A percentile compares a stretch with the other conserved stretches of the same genome.
Conservation (phyloP, 768 basidiomycete genomes). For the Lactarius pseudohatsudake region DNA sequence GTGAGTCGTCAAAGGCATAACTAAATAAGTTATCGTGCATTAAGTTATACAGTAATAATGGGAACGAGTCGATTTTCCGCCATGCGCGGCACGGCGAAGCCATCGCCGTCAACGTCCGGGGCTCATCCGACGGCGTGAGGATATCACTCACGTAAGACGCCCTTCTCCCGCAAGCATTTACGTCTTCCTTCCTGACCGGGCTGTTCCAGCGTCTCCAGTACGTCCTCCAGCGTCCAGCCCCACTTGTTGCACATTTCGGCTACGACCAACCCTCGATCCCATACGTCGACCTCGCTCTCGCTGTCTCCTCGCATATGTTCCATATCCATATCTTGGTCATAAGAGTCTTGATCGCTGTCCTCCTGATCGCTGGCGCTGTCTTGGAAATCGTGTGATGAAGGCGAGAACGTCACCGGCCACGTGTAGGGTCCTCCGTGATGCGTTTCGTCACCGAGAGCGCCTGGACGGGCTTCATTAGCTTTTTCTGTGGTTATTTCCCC, state of each 20-base stretch:
- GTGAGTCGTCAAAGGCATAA: slow-evolving; percentile 19
- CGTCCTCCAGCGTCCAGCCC: slow-evolving; percentile 28
- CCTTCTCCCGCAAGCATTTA: slow-evolving; percentile 27
- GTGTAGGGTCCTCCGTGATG: slow-evolving; percentile 20
- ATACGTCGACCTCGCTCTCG: slow-evolving; percentile 22
- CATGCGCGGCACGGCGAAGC: slow-evolving; percentile 26
- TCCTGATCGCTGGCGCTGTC: slow-evolving; percentile 25
- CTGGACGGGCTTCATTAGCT: slow-evolving; percentile 17
- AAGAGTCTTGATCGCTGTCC: slow-evolving; percentile 27
- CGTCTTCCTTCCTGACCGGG: slow-evolving; percentile 26
- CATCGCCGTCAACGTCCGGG: slow-evolving; percentile 18
- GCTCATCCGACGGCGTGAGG: slow-evolving; percentile 19
- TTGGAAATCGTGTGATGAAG: slow-evolving; percentile 23
- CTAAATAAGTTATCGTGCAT: slow-evolving; percentile 26
- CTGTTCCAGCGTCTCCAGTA: slow-evolving; percentile 26
- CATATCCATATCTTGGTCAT: slow-evolving; percentile 25
- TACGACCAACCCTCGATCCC: slow-evolving; percentile 23
- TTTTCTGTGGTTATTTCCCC: slow-evolving; percentile 7
- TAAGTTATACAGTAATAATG: slow-evolving; percentile 15
- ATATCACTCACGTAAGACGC: slow-evolving; percentile 26
- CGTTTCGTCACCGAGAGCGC: slow-evolving; percentile 13
- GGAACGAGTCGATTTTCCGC: slow-evolving; percentile 28
- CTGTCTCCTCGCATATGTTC: slow-evolving; percentile 24
- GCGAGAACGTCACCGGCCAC: slow-evolving; percentile 19
- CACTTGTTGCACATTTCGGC: slow-evolving; percentile 27